phyloP scores from a whole-genome alignment of 306 rosid genomes.

The Hippophae rhamnoides region DNA sequence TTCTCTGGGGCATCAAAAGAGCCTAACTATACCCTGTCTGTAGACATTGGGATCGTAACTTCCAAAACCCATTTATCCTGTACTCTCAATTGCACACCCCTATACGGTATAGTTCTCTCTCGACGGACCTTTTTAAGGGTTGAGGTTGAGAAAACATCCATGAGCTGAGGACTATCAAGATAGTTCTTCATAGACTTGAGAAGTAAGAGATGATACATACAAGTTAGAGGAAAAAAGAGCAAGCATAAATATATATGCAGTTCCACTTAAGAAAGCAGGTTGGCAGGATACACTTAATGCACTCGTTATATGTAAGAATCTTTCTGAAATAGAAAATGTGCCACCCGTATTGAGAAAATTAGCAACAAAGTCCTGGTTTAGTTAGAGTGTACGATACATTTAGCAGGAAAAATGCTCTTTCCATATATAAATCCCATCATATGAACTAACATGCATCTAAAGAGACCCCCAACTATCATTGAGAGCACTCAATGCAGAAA shows the following conservation, averaged over 20 bases:
- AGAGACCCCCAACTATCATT: not conserved
- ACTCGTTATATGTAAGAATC: constrained; percentile 6
- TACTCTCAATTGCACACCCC: constrained; percentile 16
- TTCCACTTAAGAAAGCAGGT: constrained; percentile 7
- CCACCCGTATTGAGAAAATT: constrained; percentile 4
- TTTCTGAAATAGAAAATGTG: too few species aligned
- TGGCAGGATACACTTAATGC: constrained; percentile 10
- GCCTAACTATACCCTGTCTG: constrained; percentile 22
- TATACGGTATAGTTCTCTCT: constrained; percentile 9
- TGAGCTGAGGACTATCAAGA: constrained; percentile 1
- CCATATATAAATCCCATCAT: constrained; percentile 1
- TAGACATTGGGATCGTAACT: constrained; percentile 18
- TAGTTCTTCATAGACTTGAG: constrained; percentile 11
- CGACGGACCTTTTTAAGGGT: constrained; percentile 3
- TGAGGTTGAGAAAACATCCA: constrained; percentile 20
- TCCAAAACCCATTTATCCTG: constrained; percentile 26
- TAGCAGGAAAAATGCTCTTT: not conserved
- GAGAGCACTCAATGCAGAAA: constrained; percentile 1
- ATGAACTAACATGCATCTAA: not conserved
- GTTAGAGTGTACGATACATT: not conserved
- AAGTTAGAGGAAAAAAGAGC: not conserved
- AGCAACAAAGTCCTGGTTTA: not conserved
- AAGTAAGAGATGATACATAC: constrained; percentile 6
- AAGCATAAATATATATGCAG: constrained; percentile 1
- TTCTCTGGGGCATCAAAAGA: constrained; percentile 17